A percentile compares a stretch with the other conserved stretches of the same genome.
These are phyloP conservation scores for Platismatia glauca DNA, from an alignment of 495 filamentous ascomycete genomes.

Conservation along the genomic window DNA sequence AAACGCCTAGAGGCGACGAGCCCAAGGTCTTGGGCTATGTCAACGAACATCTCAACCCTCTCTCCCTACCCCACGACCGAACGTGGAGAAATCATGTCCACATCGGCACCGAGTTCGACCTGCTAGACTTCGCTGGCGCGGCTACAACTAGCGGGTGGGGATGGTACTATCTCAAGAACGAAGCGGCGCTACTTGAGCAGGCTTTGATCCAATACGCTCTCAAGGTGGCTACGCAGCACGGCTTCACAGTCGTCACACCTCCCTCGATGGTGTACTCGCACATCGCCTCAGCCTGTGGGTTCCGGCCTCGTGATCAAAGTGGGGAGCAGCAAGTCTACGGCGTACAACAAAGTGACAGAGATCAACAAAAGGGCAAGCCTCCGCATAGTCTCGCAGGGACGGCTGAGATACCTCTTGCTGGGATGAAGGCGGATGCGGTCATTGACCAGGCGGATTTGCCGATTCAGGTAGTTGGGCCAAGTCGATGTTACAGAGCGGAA, in stretches of 20 bases:
- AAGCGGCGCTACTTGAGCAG: conserved; percentile 84
- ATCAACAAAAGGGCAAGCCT: conserved; percentile 52
- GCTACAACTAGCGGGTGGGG: conserved; percentile 82
- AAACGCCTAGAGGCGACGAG: conserved; percentile 64
- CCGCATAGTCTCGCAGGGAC: conserved; percentile 71
- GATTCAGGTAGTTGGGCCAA: conserved; percentile 68
- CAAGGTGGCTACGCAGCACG: conserved; percentile 53
- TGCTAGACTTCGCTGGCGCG: conserved; percentile 79
- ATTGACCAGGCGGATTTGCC: conserved; percentile 58
- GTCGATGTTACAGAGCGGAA: conserved; percentile 87
- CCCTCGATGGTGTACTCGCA: conserved; percentile 89
- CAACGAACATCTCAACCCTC: conserved; percentile 49
- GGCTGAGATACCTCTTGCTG: conserved; percentile 89
- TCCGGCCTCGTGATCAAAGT: conserved; percentile 82
- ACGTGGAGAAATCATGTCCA: conserved; percentile 65
- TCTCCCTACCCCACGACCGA: conserved; percentile 35
- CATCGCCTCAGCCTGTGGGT: conserved; percentile 82
- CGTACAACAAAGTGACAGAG: conserved; percentile 52
- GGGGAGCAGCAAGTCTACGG: conserved; percentile 86
- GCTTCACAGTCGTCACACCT: conserved; percentile 69
- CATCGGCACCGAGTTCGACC: conserved; percentile 67
- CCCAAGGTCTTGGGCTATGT: conserved; percentile 56
- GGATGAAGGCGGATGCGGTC: conserved; percentile 68
- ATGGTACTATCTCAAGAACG: conserved; percentile 89
- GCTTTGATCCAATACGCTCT: conserved; percentile 84